Conservation (phyloP, 805 yeast species). For the Sugiyamaella lignohabitans region DNA sequence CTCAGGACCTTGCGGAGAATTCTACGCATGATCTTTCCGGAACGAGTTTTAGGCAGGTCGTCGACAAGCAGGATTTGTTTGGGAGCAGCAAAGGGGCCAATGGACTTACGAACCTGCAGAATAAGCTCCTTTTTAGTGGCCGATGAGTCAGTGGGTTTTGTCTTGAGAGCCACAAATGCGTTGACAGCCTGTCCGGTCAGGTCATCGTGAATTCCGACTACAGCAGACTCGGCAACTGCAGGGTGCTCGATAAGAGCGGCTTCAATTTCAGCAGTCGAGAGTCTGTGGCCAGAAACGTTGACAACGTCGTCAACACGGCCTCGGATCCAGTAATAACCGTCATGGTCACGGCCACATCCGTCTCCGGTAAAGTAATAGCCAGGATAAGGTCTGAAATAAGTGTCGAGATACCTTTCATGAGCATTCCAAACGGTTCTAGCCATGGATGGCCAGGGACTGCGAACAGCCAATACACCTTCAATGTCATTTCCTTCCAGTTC, state of each 20-base stretch:
- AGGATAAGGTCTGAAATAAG: slow-evolving; percentile 87
- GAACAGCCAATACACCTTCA: slow-evolving; percentile 91
- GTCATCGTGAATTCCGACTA: slow-evolving; percentile 90
- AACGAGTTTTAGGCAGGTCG: slow-evolving; percentile 95
- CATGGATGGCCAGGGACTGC: slow-evolving; percentile 96
- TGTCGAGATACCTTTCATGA: slow-evolving; percentile 78
- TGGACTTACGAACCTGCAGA: slow-evolving; percentile 81
- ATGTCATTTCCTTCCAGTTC: slow-evolving; percentile 82
- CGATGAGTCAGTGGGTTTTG: slow-evolving; percentile 34
- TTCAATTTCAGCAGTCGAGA: slow-evolving; percentile 95
- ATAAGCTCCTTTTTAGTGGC: slow-evolving; percentile 62
- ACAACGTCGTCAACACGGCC: slow-evolving; percentile 99
- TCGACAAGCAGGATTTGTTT: slow-evolving; percentile 75
- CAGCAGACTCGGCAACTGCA: slow-evolving; percentile 89
- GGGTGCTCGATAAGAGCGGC: slow-evolving; percentile 77
- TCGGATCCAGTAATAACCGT: slow-evolving; percentile 95
- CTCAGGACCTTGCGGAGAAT: slow-evolving; percentile 86
- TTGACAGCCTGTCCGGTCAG: slow-evolving; percentile 96
- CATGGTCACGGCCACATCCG: slow-evolving; percentile 95
- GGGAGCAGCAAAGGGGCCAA: slow-evolving; percentile 94
- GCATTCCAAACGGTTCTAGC: slow-evolving; percentile 92
- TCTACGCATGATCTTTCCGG: slow-evolving; percentile 98
- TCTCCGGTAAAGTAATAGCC: slow-evolving; percentile 95
- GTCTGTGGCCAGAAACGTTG: slow-evolving; percentile 93
- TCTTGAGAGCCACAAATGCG: slow-evolving; percentile 84